Percentiles rank a stretch among this genome's conserved stretches.
Conservation (phyloP, 306 rosid species). For the Trifolium dubium region DNA sequence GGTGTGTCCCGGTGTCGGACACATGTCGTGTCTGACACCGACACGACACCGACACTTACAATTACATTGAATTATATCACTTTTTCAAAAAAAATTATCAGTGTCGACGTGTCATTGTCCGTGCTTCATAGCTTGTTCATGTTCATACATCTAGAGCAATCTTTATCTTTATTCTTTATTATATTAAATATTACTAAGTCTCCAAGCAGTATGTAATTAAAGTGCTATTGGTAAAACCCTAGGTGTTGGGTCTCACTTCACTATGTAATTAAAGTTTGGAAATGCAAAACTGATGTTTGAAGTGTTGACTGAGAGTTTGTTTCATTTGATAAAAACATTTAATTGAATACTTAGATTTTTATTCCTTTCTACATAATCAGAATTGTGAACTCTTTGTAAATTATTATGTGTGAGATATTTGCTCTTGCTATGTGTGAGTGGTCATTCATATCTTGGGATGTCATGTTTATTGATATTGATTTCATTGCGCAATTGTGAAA, state of each 20-base stretch:
- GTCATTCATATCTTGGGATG: constrained; percentile 14
- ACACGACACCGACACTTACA: too few species aligned
- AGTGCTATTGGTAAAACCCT: neutral
- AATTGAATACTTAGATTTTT: constrained; percentile 18
- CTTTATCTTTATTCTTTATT: too few species aligned
- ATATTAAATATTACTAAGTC: too few species aligned
- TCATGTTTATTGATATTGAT: constrained; percentile 8
- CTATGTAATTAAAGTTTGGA: constrained; percentile 30
- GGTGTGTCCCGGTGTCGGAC: too few species aligned
- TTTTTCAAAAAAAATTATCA: too few species aligned
- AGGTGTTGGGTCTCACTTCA: neutral
- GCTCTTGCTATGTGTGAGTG: neutral
- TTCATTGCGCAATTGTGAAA: neutral
- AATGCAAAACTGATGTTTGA: constrained; percentile 7
- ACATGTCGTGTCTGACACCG: too few species aligned
- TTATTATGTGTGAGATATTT: constrained; percentile 9
- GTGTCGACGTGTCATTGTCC: too few species aligned
- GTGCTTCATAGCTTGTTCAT: too few species aligned
- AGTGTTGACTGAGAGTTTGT: constrained; percentile 10
- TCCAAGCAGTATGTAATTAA: too few species aligned
- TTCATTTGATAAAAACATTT: constrained; percentile 23
- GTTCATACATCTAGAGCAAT: neutral
- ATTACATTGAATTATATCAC: too few species aligned
- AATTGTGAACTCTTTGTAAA: constrained; percentile 12
- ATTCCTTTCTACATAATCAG: neutral